phyloP scores from a whole-genome alignment of 257 asterid species.

The Ilex asprella region DNA sequence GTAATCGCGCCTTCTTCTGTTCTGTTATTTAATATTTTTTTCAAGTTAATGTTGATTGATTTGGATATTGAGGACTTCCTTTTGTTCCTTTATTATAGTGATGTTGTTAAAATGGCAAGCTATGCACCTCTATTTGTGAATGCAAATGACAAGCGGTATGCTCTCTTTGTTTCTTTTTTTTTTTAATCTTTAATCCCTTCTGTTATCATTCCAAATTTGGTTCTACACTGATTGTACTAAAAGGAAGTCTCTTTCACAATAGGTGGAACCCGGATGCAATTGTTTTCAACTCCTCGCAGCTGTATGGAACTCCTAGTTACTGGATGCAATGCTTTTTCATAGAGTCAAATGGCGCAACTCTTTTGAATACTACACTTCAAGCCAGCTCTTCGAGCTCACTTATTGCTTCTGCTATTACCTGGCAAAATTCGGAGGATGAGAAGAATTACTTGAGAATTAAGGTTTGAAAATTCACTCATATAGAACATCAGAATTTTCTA shows the following conservation, averaged over 20 bases:
- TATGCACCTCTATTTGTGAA: constrained; percentile 91
- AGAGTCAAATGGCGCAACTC: constrained; percentile 88
- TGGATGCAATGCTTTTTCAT: constrained; percentile 96
- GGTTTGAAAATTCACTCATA: constrained; percentile 11
- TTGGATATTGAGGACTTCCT: neutral
- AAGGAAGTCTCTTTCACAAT: constrained; percentile 2
- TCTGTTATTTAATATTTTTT: neutral
- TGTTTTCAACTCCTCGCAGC: constrained; percentile 66
- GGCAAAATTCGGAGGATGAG: constrained; percentile 42
- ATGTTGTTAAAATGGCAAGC: constrained; percentile 79
- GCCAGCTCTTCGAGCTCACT: constrained; percentile 43
- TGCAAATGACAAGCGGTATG: constrained; percentile 61
- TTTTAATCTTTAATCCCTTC: neutral
- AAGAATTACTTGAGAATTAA: constrained; percentile 39
- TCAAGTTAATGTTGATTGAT: constrained; percentile 2
- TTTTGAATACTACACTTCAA: constrained; percentile 51
- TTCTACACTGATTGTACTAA: neutral
- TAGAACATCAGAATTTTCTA: neutral
- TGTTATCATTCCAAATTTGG: neutral
- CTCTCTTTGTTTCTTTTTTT: constrained; percentile 9
- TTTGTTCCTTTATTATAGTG: constrained; percentile 40
- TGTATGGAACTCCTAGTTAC: constrained; percentile 88
- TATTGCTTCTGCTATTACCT: constrained; percentile 66
- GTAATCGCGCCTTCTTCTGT: neutral
- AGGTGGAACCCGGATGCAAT: constrained; percentile 98